These are phyloP conservation scores for Russula sp. DNA, from an alignment of 768 basidiomycete species.

Conservation along the genomic window DNA sequence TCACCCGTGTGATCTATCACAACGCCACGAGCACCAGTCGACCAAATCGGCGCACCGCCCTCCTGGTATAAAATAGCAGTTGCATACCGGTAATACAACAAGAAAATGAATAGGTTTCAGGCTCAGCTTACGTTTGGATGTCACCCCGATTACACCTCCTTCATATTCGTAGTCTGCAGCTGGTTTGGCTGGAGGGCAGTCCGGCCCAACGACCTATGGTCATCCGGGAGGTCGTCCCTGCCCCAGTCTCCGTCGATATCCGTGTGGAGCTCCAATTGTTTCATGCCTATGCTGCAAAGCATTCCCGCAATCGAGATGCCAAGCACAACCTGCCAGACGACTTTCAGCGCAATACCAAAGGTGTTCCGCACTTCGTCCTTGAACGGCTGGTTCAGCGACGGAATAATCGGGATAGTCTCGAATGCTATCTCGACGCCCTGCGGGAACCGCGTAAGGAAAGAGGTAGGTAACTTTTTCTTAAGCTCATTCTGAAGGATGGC, in stretches of 20 bases:
- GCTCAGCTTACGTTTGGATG: not conserved
- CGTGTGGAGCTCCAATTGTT: conserved; percentile 34
- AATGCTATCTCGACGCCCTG: conserved; percentile 33
- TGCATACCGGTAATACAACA: not conserved
- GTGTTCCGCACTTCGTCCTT: conserved; percentile 19
- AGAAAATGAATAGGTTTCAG: not conserved
- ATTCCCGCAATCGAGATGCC: conserved; percentile 36
- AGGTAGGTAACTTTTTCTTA: conserved; percentile 27
- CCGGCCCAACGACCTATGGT: not conserved
- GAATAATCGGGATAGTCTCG: conserved; percentile 35
- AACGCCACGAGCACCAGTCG: not conserved
- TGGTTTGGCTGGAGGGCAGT: not conserved
- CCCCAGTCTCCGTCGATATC: conserved; percentile 38
- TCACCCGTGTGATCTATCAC: not conserved
- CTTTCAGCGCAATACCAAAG: conserved; percentile 33
- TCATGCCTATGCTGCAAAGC: conserved; percentile 34
- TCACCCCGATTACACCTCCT: not conserved
- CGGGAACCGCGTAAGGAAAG: conserved; percentile 33
- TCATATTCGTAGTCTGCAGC: not conserved
- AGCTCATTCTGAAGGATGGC: not conserved
- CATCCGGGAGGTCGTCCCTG: conserved; percentile 19
- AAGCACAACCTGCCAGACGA: conserved; percentile 37
- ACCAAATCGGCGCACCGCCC: not conserved
- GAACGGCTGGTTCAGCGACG: not conserved
- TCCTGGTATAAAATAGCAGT: not conserved